Evolutionary conservation across 257 asterid genomes (phyloP).

Genomic region (Catharanthus roseus): DNA sequence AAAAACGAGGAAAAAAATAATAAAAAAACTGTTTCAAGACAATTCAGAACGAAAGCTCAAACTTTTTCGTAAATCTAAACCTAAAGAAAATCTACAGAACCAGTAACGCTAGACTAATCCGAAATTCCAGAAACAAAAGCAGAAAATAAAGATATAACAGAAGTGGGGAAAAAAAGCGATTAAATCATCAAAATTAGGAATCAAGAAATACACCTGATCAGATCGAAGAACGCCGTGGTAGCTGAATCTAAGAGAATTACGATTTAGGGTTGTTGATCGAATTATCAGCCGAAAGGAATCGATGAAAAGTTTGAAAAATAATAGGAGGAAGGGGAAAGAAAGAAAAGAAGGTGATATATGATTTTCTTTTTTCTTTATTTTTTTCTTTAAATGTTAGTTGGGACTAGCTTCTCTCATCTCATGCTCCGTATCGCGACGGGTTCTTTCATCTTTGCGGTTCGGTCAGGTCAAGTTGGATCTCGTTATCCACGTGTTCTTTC

Average conservation of each 20-base stretch:
- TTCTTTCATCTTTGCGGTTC: constrained; percentile 3
- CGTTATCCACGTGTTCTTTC: neutral
- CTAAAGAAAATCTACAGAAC: neutral
- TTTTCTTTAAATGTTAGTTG: neutral
- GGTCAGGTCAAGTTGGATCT: neutral
- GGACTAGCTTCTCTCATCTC: neutral
- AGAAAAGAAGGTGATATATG: too few species aligned
- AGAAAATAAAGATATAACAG: neutral
- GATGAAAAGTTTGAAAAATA: neutral
- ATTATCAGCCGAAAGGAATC: neutral
- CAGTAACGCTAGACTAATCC: neutral
- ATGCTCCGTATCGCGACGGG: too few species aligned
- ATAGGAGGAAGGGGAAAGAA: neutral
- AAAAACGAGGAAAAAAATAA: neutral
- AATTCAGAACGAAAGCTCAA: too few species aligned
- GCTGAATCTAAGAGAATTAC: neutral
- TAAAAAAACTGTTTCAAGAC: too few species aligned
- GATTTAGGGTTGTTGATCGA: constrained; percentile 8
- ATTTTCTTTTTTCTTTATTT: neutral
- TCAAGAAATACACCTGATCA: constrained; percentile 12
- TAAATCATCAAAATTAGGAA: neutral
- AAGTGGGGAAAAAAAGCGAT: too few species aligned
- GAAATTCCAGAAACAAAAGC: neutral
- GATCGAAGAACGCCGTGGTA: constrained; percentile 7
- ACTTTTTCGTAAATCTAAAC: neutral